Evolutionary conservation across 2,329 filamentous ascomycete species (phyloP).

Genomic region (Arachnomyces sp.): DNA sequence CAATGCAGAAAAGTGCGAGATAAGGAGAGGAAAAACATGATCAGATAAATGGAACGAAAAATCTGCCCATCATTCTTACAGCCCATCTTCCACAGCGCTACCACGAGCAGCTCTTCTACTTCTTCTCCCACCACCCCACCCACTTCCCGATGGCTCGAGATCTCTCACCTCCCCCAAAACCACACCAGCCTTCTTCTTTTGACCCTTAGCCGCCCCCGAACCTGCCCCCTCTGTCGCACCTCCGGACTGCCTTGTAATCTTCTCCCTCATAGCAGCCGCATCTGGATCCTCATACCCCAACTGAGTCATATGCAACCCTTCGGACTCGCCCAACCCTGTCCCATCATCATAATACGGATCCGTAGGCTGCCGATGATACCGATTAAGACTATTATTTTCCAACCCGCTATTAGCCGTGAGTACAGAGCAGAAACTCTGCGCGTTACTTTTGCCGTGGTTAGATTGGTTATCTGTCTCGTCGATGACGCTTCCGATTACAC

Average conservation of each 20-base stretch:
- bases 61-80: background rate
- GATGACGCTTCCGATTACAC: conserved; percentile 25
- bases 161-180: conserved; percentile 25
- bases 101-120: conserved; percentile 26
- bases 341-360: conserved; percentile 13
- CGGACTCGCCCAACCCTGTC: conserved; percentile 22
- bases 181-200: conserved; percentile 15
- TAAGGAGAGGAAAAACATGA: conserved; percentile 3
- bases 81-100: conserved; percentile 11
- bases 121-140: conserved; percentile 28
- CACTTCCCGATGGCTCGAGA: conserved; percentile 20
- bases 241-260: conserved; percentile 35
- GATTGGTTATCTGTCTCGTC: conserved; percentile 21
- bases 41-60: background rate
- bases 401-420: conserved; percentile 14
- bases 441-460: conserved; percentile 17
- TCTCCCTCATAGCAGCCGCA: conserved; percentile 49
- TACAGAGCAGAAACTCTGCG: conserved; percentile 25
- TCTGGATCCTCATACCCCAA: conserved; percentile 43
- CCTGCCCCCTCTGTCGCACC: background rate
- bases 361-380: conserved; percentile 14
- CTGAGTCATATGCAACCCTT: conserved; percentile 37
- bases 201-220: too few species aligned
- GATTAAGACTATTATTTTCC: conserved; percentile 8
- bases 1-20: conserved; percentile 11